Percentiles rank a stretch among this genome's conserved stretches.
phyloP scores from a whole-genome alignment of 139 green algal species.

The Diplosphaera chodatii region DNA sequence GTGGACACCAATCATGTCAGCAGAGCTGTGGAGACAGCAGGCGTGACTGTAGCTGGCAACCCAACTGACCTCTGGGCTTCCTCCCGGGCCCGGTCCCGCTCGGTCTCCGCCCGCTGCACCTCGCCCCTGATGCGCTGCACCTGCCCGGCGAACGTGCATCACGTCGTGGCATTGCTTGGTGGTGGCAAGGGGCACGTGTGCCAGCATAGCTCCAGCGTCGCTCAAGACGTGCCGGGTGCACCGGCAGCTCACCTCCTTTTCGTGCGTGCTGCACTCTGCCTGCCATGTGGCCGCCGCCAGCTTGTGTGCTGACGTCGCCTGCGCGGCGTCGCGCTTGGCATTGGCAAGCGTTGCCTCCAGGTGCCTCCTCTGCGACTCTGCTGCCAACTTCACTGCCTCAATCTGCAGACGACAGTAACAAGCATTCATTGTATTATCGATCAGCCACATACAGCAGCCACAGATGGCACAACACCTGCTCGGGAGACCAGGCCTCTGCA shows the following conservation, averaged over 20 bases:
- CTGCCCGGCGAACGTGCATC: slow-evolving; percentile 14
- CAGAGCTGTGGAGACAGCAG: too few species aligned
- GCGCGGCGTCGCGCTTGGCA: slow-evolving; percentile 43
- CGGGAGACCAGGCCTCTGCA: too few species aligned
- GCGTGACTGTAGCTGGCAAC: too few species aligned
- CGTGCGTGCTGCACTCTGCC: slow-evolving; percentile 42
- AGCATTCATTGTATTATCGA: background rate
- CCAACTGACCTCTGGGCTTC: slow-evolving; percentile 42
- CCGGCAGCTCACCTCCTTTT: slow-evolving; percentile 42
- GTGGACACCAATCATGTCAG: too few species aligned
- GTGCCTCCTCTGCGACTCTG: slow-evolving; percentile 35
- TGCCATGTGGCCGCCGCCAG: slow-evolving; percentile 42
- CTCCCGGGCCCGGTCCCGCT: slow-evolving; percentile 58
- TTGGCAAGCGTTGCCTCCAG: slow-evolving; percentile 63
- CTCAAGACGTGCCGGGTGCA: too few species aligned
- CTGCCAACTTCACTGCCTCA: slow-evolving; percentile 51
- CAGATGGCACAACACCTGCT: too few species aligned
- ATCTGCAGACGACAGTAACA: slow-evolving; percentile 32
- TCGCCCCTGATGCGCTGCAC: slow-evolving; percentile 47
- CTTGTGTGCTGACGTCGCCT: slow-evolving; percentile 42
- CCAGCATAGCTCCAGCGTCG: too few species aligned
- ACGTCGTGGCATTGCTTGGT: background rate
- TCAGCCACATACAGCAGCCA: too few species aligned
- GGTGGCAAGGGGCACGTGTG: too few species aligned
- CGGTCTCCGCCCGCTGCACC: slow-evolving; percentile 57